A percentile compares a stretch with the other conserved stretches of the same genome.
These are phyloP conservation scores for Leucaena leucocephala DNA, from an alignment of 306 rosid genomes.

Conservation along the genomic window DNA sequence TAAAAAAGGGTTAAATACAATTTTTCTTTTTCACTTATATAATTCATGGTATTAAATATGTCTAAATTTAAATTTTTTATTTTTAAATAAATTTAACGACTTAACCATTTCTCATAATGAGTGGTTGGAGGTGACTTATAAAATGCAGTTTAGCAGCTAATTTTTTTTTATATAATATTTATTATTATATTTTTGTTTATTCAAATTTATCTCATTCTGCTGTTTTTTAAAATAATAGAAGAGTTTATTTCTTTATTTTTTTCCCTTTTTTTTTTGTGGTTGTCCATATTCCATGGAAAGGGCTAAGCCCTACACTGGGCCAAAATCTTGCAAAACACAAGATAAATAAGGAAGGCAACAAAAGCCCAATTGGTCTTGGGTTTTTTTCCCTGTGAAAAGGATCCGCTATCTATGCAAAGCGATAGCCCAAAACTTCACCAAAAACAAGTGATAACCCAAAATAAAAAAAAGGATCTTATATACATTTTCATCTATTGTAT, in stretches of 20 bases:
- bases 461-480: no score
- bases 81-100: no score
- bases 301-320: neutral
- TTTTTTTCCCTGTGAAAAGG: neutral
- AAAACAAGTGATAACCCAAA: no score
- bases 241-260: neutral
- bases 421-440: no score
- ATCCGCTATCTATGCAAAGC: no score
- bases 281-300: neutral
- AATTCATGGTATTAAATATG: no score
- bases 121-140: neutral
- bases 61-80: no score
- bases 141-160: neutral
- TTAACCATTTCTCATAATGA: no score
- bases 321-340: neutral
- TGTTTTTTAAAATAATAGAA: neutral
- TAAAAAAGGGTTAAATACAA: no score
- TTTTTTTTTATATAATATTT: neutral
- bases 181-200: neutral
- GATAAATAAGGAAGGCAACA: neutral
- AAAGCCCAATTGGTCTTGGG: neutral
- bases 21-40: no score
- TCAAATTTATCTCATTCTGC: neutral
- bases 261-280: neutral
- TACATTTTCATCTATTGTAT: no score